A percentile compares a stretch with the other conserved stretches of the same genome.
Conservation (phyloP, 139 green algal species). For the Picochlorum sp. region DNA sequence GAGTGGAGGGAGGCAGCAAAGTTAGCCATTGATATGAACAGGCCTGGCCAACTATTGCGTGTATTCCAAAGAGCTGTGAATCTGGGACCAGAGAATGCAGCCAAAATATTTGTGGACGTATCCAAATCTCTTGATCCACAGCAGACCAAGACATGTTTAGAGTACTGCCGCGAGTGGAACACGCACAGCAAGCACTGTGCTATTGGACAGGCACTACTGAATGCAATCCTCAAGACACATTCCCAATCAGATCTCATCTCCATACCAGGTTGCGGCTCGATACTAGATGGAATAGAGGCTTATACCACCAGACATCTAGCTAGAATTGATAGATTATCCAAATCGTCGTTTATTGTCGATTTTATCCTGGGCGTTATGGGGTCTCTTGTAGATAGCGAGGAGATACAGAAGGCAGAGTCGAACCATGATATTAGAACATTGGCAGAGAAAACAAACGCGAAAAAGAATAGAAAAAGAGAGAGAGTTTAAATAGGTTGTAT, state of each 20-base stretch:
- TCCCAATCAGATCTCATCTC: slow-evolving; percentile 30
- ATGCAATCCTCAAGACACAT: slow-evolving; percentile 43
- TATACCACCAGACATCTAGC: slow-evolving; percentile 79
- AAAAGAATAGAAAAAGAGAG: too few species aligned
- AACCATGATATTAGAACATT: not conserved
- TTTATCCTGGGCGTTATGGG: slow-evolving; percentile 69
- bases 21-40: slow-evolving; percentile 74
- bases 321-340: slow-evolving; percentile 68
- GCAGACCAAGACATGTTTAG: slow-evolving; percentile 8
- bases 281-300: slow-evolving; percentile 67
- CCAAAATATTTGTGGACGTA: slow-evolving; percentile 1
- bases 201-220: slow-evolving; percentile 68
- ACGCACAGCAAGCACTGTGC: slow-evolving; percentile 72
- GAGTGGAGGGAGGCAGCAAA: slow-evolving; percentile 32
- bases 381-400: slow-evolving; percentile 51
- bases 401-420: not conserved
- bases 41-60: slow-evolving; percentile 61
- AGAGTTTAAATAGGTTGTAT: too few species aligned
- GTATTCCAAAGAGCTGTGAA: slow-evolving; percentile 38
- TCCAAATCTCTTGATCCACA: not conserved
- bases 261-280: slow-evolving; percentile 39
- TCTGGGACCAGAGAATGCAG: not conserved
- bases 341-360: slow-evolving; percentile 73
- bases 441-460: too few species aligned
- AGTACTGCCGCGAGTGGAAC: slow-evolving; percentile 84